Conservation (phyloP, 2,329 filamentous ascomycete genomes). For the Leptographium galeiforme region DNA sequence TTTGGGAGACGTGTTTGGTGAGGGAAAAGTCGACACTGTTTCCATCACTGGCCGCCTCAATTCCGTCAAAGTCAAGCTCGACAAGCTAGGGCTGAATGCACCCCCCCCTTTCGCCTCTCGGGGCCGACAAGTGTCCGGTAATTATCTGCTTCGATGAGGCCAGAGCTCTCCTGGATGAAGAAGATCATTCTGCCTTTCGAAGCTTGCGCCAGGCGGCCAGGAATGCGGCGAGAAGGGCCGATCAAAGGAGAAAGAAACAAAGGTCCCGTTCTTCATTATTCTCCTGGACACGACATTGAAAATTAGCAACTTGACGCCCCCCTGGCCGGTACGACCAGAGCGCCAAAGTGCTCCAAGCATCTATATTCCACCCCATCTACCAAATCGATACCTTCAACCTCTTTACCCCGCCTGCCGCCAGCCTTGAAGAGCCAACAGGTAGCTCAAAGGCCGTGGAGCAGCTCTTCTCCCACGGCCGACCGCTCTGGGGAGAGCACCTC, state of each 20-base stretch:
- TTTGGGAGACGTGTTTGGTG: neutral
- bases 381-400: neutral
- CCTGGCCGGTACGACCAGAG: neutral
- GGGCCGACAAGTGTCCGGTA: neutral
- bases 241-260: neutral
- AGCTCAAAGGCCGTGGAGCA: neutral
- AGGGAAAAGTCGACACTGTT: neutral
- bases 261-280: neutral
- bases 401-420: neutral
- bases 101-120: neutral
- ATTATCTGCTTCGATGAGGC: slow-evolving; percentile 4
- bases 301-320: neutral
- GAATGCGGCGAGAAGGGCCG: neutral
- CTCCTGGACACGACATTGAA: neutral
- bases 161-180: neutral
- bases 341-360: neutral
- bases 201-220: slow-evolving; percentile 5
- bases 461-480: neutral
- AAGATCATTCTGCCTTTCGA: neutral
- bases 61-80: neutral
- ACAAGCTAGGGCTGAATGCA: neutral
- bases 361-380: neutral
- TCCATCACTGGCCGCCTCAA: neutral
- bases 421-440: neutral
- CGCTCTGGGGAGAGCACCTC: neutral